Evolutionary conservation across 139 green algal species (phyloP).

Genomic region (Diplosphaera chodatii): DNA sequence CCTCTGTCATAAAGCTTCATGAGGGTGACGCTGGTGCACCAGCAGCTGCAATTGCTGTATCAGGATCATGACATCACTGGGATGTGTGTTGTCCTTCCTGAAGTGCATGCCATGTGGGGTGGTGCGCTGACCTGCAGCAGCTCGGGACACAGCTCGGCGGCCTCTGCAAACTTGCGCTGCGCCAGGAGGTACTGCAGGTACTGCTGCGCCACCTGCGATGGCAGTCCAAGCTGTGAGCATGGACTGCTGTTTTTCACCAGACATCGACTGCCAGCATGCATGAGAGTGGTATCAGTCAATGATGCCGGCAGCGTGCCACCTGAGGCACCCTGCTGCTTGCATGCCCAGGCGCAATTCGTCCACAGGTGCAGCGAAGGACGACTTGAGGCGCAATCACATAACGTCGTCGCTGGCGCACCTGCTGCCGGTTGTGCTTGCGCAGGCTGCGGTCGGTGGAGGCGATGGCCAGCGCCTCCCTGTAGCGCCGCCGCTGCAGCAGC

Average conservation of each 20-base stretch:
- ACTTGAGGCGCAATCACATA: too few relatives aligned
- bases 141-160: conserved; percentile 43
- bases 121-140: conserved; percentile 45
- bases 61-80: too few relatives aligned
- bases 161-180: conserved; percentile 35
- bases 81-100: too few relatives aligned
- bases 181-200: conserved; percentile 45
- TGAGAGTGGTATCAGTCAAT: too few relatives aligned
- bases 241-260: background rate
- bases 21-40: too few relatives aligned
- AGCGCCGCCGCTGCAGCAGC: conserved; percentile 59
- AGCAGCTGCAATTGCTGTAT: too few relatives aligned
- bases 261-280: too few relatives aligned
- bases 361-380: background rate
- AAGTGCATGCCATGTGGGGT: too few relatives aligned
- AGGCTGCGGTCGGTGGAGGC: conserved; percentile 44
- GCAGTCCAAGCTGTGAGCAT: background rate
- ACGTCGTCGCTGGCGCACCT: conserved; percentile 5
- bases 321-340: too few relatives aligned
- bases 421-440: conserved; percentile 21
- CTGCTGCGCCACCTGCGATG: conserved; percentile 28
- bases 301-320: too few relatives aligned
- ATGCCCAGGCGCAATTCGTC: too few relatives aligned
- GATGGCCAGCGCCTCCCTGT: conserved; percentile 62
- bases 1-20: too few relatives aligned